These are phyloP conservation scores for Aspergillus hiratsukae DNA, from an alignment of 2,329 filamentous ascomycete species.

Conservation along the genomic window DNA sequence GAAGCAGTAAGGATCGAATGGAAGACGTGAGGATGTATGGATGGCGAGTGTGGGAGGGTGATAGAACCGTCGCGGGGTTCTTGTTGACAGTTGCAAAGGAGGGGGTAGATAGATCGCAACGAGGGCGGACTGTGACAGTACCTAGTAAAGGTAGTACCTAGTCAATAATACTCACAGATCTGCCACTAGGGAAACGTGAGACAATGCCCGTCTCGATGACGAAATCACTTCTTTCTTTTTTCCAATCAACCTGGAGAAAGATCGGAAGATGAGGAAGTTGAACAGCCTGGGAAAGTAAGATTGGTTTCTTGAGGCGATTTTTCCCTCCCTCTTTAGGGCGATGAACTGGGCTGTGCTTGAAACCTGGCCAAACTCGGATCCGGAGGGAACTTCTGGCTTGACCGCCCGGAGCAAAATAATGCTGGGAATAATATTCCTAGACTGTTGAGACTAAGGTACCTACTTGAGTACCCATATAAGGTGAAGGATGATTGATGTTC, in stretches of 20 bases:
- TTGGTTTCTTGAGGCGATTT: neutral
- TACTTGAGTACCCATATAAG: neutral
- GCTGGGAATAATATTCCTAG: neutral
- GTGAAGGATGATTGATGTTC: neutral
- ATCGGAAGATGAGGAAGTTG: neutral
- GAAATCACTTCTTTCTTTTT: slow-evolving; percentile 1
- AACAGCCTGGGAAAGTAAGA: neutral
- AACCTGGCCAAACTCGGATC: neutral
- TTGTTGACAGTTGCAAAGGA: slow-evolving; percentile 21
- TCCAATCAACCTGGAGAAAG: neutral
- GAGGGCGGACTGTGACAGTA: slow-evolving; percentile 2
- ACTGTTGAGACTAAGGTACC: neutral
- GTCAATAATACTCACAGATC: neutral
- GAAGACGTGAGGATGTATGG: slow-evolving; percentile 5
- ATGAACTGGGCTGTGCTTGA: neutral
- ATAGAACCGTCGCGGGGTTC: slow-evolving; percentile 20
- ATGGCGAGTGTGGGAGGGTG: slow-evolving; percentile 13
- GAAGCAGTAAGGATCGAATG: slow-evolving; percentile 10
- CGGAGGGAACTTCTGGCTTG: neutral
- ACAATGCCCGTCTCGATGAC: slow-evolving; percentile 11
- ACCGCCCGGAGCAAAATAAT: neutral
- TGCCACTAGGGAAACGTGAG: slow-evolving; percentile 8
- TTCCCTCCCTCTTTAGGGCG: neutral
- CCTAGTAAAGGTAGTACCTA: no score
- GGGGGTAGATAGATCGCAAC: slow-evolving; percentile 10